These are phyloP conservation scores for Discostella pseudostelligera DNA, from an alignment of 108 stramenopile species.

Conservation along the genomic window DNA sequence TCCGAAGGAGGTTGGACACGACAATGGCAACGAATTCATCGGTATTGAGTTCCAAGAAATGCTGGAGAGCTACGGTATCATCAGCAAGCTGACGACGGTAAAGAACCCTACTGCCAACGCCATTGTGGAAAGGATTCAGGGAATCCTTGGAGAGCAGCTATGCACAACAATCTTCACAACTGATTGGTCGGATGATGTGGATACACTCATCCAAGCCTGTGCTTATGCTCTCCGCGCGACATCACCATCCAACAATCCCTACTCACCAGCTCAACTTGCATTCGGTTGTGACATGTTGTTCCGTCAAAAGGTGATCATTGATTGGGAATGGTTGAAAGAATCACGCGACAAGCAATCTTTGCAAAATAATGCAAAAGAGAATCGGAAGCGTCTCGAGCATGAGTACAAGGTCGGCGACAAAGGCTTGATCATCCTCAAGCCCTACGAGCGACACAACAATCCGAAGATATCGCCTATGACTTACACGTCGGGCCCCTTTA, in stretches of 20 bases:
- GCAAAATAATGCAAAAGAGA: slow-evolving; percentile 21
- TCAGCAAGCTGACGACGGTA: slow-evolving; percentile 26
- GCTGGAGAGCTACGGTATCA: slow-evolving; percentile 27
- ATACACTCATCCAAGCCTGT: slow-evolving; percentile 11
- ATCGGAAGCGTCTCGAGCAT: slow-evolving; percentile 7
- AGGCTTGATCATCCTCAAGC: neutral
- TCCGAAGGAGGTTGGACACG: slow-evolving; percentile 25
- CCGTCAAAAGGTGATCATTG: slow-evolving; percentile 7
- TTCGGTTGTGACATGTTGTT: slow-evolving; percentile 16
- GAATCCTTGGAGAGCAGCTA: slow-evolving; percentile 5
- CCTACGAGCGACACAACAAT: neutral
- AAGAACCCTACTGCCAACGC: slow-evolving; percentile 52
- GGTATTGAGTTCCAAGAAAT: slow-evolving; percentile 46
- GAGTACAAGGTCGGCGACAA: slow-evolving; percentile 6
- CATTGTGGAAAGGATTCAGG: slow-evolving; percentile 50
- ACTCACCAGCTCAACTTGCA: slow-evolving; percentile 9
- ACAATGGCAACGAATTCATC: slow-evolving; percentile 52
- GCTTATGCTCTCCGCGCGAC: slow-evolving; percentile 6
- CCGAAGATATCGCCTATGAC: neutral
- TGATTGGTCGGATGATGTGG: neutral
- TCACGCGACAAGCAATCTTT: neutral
- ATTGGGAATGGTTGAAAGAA: slow-evolving; percentile 11
- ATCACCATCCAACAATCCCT: neutral
- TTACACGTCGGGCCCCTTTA: neutral
- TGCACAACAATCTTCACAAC: neutral